A percentile compares a stretch with the other conserved stretches of the same genome.
These are phyloP conservation scores for Metarhizium rileyi DNA, from an alignment of 2,329 filamentous ascomycete species.

Conservation along the genomic window DNA sequence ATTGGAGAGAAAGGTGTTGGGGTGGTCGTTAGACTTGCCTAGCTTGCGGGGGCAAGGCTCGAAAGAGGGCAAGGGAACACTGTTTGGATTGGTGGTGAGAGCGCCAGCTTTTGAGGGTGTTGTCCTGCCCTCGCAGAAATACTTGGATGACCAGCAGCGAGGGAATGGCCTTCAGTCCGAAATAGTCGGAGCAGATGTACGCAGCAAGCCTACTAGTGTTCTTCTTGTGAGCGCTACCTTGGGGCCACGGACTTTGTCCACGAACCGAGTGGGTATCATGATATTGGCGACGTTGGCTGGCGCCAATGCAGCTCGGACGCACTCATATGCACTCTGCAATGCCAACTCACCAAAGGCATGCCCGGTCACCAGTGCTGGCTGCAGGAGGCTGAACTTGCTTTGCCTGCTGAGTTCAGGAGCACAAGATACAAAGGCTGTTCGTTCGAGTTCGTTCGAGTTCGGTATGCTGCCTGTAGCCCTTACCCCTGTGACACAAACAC, in stretches of 20 bases:
- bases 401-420: background rate
- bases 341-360: slow-evolving; percentile 11
- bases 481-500: background rate
- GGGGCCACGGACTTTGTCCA: too few relatives aligned
- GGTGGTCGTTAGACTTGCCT: background rate
- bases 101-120: background rate
- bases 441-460: too few relatives aligned
- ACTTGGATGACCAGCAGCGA: too few relatives aligned
- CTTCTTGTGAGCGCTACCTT: too few relatives aligned
- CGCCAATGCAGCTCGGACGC: background rate
- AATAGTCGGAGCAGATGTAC: too few relatives aligned
- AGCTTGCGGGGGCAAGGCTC: background rate
- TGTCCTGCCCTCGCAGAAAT: too few relatives aligned
- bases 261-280: background rate
- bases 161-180: too few relatives aligned
- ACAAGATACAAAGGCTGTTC: background rate
- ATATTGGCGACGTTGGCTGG: background rate
- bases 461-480: background rate
- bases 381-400: background rate
- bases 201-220: too few relatives aligned
- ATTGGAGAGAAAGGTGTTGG: slow-evolving; percentile 9
- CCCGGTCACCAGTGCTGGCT: background rate
- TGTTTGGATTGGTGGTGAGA: background rate
- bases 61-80: background rate
- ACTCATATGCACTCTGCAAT: slow-evolving; percentile 12